These are phyloP conservation scores for Dioscorea zingiberensis DNA, from an alignment of 106 monocot species.

Conservation along the genomic window DNA sequence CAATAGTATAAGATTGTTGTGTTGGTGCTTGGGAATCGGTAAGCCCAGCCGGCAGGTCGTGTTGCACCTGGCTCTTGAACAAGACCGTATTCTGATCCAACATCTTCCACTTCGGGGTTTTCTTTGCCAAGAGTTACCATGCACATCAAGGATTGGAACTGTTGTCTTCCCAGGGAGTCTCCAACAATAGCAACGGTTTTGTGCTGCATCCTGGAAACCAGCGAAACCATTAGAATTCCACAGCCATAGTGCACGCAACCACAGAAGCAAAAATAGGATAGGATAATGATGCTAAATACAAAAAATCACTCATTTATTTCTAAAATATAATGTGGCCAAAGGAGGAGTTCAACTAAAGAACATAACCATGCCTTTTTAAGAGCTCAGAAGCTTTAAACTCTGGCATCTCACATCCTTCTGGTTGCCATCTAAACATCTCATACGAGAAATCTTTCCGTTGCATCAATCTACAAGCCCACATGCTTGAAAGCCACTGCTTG, in stretches of 20 bases:
- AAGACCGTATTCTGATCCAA: conserved; percentile 56
- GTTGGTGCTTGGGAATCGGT: conserved; percentile 55
- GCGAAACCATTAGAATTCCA: not conserved
- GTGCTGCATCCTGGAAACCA: conserved; percentile 60
- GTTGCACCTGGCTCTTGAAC: conserved; percentile 35
- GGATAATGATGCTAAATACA: too few species aligned
- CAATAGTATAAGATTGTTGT: conserved; percentile 82
- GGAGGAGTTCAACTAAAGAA: not conserved
- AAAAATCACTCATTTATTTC: too few species aligned
- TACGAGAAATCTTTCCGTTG: conserved; percentile 67
- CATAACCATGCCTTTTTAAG: conserved; percentile 43
- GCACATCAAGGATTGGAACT: conserved; percentile 95
- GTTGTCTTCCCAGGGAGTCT: conserved; percentile 90
- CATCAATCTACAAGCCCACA: conserved; percentile 80
- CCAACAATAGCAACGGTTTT: conserved; percentile 76
- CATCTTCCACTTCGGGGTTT: conserved; percentile 42
- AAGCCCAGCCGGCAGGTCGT: conserved; percentile 85
- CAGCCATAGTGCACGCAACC: not conserved
- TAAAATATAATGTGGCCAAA: not conserved
- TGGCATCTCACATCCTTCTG: conserved; percentile 64
- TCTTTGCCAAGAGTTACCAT: conserved; percentile 63
- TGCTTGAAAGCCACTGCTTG: conserved; percentile 71
- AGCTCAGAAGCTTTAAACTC: conserved; percentile 51
- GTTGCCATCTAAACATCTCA: conserved; percentile 75
- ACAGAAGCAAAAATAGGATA: not conserved